phyloP scores from a whole-genome alignment of 2,329 filamentous ascomycete species.

The Mycosphaerella sp. region DNA sequence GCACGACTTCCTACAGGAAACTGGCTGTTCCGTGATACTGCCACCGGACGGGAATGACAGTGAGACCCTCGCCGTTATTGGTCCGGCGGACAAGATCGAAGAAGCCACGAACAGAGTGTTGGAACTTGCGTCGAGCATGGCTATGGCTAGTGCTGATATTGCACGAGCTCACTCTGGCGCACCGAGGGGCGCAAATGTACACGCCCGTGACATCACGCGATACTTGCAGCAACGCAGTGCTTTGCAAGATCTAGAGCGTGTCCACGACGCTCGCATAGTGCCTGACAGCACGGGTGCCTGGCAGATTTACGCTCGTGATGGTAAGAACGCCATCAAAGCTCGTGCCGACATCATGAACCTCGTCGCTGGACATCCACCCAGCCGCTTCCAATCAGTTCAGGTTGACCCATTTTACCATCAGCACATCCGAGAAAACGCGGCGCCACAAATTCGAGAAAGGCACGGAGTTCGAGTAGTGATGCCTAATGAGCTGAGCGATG shows the following conservation, averaged over 20 bases:
- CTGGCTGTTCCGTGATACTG: slow-evolving; percentile 81
- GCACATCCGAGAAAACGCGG: slow-evolving; percentile 60
- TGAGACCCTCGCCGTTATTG: slow-evolving; percentile 78
- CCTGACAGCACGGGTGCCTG: slow-evolving; percentile 67
- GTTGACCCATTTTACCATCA: slow-evolving; percentile 76
- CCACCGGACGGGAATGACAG: slow-evolving; percentile 70
- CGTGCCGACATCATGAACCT: slow-evolving; percentile 69
- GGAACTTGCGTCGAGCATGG: slow-evolving; percentile 81
- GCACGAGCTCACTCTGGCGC: slow-evolving; percentile 70
- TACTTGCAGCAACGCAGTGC: slow-evolving; percentile 79
- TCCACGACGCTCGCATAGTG: slow-evolving; percentile 81
- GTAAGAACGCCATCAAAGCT: slow-evolving; percentile 72
- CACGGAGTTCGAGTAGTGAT: slow-evolving; percentile 69
- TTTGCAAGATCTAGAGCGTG: slow-evolving; percentile 72
- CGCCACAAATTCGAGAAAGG: slow-evolving; percentile 57
- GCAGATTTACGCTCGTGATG: slow-evolving; percentile 82
- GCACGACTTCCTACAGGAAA: slow-evolving; percentile 82
- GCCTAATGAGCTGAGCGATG: slow-evolving; percentile 52
- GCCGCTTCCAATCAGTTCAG: slow-evolving; percentile 58
- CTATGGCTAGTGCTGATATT: slow-evolving; percentile 75
- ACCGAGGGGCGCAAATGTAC: slow-evolving; percentile 63
- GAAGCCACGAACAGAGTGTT: slow-evolving; percentile 75
- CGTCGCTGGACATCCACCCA: slow-evolving; percentile 66
- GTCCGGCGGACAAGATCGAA: slow-evolving; percentile 62
- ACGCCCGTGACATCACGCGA: slow-evolving; percentile 79